These are phyloP conservation scores for Cardamine occulta DNA, from an alignment of 345 rosid genomes.

Conservation along the genomic window DNA sequence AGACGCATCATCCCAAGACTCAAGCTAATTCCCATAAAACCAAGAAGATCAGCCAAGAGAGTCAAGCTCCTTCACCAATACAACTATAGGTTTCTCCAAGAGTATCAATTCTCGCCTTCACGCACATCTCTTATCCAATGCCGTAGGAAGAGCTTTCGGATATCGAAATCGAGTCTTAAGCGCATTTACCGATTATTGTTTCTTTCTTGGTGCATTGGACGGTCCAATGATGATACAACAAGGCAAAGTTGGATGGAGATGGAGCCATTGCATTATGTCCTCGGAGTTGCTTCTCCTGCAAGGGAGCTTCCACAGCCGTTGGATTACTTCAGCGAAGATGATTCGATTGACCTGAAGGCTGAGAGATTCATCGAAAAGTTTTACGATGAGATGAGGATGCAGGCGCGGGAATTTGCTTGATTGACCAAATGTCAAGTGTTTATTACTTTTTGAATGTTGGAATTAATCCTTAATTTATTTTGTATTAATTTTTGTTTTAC, in stretches of 20 bases:
- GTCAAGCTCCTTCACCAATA: slow-evolving; percentile 42
- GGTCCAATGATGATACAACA: slow-evolving; percentile 23
- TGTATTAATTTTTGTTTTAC: not conserved
- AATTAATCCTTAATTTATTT: not conserved
- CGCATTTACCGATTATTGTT: slow-evolving; percentile 37
- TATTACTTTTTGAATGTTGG: not conserved
- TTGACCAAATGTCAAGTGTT: not conserved
- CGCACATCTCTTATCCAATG: slow-evolving; percentile 42
- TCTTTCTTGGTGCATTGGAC: slow-evolving; percentile 52
- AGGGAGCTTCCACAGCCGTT: slow-evolving; percentile 21
- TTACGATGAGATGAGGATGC: slow-evolving; percentile 69
- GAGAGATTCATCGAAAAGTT: slow-evolving; percentile 72
- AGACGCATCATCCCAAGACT: slow-evolving; percentile 51
- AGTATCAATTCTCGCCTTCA: slow-evolving; percentile 61
- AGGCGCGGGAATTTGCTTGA: slow-evolving; percentile 50
- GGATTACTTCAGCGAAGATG: slow-evolving; percentile 39
- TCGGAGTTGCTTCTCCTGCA: slow-evolving; percentile 11
- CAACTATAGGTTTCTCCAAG: slow-evolving; percentile 47
- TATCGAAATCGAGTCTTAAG: slow-evolving; percentile 7
- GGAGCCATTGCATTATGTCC: slow-evolving; percentile 40
- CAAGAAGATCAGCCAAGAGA: slow-evolving; percentile 43
- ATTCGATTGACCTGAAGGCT: slow-evolving; percentile 74
- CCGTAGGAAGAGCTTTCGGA: slow-evolving; percentile 13
- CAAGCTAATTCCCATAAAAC: slow-evolving; percentile 40
- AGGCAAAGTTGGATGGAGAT: slow-evolving; percentile 34